phyloP scores from a whole-genome alignment of 176 grass and related monocot genomes.

The Miscanthus lutarioriparius region DNA sequence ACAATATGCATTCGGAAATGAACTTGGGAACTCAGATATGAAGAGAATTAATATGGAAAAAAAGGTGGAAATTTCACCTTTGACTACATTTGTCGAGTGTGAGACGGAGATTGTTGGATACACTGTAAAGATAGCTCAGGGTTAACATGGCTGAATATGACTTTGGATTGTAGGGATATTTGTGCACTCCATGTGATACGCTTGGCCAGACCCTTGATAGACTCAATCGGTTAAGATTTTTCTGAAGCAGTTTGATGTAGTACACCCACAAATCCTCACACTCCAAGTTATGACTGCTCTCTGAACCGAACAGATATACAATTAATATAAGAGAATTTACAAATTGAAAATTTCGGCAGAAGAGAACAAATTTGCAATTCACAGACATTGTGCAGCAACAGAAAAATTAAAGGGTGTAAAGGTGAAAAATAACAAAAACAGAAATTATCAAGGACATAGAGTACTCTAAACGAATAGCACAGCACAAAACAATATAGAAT shows the following conservation, averaged over 20 bases:
- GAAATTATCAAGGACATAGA: neutral
- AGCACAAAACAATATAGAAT: conserved; percentile 3
- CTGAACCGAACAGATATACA: conserved; percentile 45
- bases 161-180: conserved; percentile 88
- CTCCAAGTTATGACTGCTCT: conserved; percentile 60
- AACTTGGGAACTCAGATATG: neutral
- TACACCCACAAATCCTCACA: conserved; percentile 78
- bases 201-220: conserved; percentile 76
- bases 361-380: neutral
- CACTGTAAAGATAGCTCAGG: conserved; percentile 69
- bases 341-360: neutral
- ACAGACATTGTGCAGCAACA: conserved; percentile 1
- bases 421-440: neutral
- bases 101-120: conserved; percentile 79
- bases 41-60: conserved; percentile 25
- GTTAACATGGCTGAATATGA: conserved; percentile 68
- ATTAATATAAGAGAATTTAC: conserved; percentile 28
- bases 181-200: conserved; percentile 65
- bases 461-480: conserved; percentile 7
- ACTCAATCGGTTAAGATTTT: conserved; percentile 60
- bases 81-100: conserved; percentile 79
- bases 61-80: conserved; percentile 51
- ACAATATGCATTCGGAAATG: neutral
- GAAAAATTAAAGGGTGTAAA: neutral
- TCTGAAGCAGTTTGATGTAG: conserved; percentile 70